Evolutionary conservation across 306 rosid species (phyloP).

Genomic region (Hippophae tibetana): DNA sequence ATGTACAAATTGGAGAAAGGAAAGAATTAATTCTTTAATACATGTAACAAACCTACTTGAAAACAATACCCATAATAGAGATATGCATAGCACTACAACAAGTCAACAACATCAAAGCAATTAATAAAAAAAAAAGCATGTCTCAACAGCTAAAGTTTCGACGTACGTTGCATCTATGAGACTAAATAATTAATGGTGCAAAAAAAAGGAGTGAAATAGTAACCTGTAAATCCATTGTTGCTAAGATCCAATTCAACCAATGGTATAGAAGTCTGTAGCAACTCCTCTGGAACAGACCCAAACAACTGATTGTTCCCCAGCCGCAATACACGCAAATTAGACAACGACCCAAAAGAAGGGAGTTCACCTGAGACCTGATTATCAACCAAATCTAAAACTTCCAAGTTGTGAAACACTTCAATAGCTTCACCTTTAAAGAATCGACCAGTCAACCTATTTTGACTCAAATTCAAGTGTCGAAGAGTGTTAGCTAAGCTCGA

Average conservation of each 20-base stretch:
- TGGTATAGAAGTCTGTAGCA: conserved; percentile 42
- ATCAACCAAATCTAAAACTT: conserved; percentile 57
- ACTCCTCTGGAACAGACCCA: conserved; percentile 57
- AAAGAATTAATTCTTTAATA: too few relatives aligned
- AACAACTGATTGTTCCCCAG: conserved; percentile 45
- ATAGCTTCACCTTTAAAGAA: conserved; percentile 49
- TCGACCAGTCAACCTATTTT: conserved; percentile 45
- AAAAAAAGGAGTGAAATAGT: conserved; percentile 10
- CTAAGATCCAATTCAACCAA: conserved; percentile 82
- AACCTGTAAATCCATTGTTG: conserved; percentile 79
- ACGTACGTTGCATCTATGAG: too few relatives aligned
- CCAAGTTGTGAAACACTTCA: conserved; percentile 49
- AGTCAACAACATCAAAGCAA: too few relatives aligned
- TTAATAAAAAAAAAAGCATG: too few relatives aligned
- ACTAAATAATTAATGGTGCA: background rate
- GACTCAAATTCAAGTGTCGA: conserved; percentile 46
- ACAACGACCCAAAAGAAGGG: conserved; percentile 53
- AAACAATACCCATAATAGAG: too few relatives aligned
- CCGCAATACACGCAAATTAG: conserved; percentile 45
- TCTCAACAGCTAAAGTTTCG: too few relatives aligned
- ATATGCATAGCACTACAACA: too few relatives aligned
- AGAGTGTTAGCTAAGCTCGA: conserved; percentile 66
- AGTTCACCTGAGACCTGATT: conserved; percentile 62
- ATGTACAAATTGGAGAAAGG: too few relatives aligned
- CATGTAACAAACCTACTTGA: too few relatives aligned